These are phyloP conservation scores for Aspergillus heteromorphus DNA, from an alignment of 495 filamentous ascomycete species.

Conservation along the genomic window DNA sequence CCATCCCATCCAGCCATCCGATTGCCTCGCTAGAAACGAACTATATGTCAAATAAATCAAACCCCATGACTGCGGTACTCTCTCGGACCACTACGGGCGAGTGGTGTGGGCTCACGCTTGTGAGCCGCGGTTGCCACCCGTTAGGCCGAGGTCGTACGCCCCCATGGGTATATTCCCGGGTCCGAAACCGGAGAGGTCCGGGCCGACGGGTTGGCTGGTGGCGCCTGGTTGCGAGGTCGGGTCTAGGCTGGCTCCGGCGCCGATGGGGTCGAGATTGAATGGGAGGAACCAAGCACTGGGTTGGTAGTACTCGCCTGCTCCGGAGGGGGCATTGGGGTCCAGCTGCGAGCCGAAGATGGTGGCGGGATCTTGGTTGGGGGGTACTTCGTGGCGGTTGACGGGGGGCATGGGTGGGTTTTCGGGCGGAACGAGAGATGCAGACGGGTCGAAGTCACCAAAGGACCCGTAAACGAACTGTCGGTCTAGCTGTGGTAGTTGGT, in stretches of 20 bases:
- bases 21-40: neutral
- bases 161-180: slow-evolving; percentile 24
- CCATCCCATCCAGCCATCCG: neutral
- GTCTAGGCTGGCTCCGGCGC: slow-evolving; percentile 19
- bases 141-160: slow-evolving; percentile 26
- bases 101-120: neutral
- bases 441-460: slow-evolving; percentile 59
- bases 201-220: neutral
- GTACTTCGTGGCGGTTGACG: slow-evolving; percentile 20
- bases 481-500: slow-evolving; percentile 59
- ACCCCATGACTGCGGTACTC: too few species aligned
- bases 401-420: slow-evolving; percentile 24
- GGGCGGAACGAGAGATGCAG: slow-evolving; percentile 24
- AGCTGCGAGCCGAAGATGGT: slow-evolving; percentile 34
- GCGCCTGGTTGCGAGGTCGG: slow-evolving; percentile 7
- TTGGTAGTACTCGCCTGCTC: slow-evolving; percentile 40
- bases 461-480: slow-evolving; percentile 75
- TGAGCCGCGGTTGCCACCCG: slow-evolving; percentile 16
- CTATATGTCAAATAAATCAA: neutral
- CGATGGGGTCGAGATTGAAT: slow-evolving; percentile 76
- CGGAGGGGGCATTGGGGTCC: slow-evolving; percentile 36
- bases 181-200: slow-evolving; percentile 24
- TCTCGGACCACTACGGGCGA: too few species aligned
- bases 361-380: slow-evolving; percentile 15
- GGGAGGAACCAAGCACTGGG: slow-evolving; percentile 90